These are phyloP conservation scores for Candida pseudoviswanathii DNA, from an alignment of 1,139 yeast genomes.

Conservation along the genomic window DNA sequence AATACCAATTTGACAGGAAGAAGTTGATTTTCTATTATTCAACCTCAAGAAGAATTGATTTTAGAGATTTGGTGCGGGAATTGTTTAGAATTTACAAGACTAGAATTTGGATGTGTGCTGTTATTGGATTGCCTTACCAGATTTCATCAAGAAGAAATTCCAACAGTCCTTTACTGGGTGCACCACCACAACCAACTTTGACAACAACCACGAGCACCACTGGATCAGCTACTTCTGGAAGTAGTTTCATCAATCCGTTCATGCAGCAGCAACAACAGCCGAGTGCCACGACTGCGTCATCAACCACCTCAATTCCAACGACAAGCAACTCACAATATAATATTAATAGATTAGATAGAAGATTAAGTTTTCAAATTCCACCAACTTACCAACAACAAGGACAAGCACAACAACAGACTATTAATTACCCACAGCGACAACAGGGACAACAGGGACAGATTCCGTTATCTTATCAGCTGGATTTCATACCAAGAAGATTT, in stretches of 20 bases:
- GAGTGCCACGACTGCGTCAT: constrained; percentile 10
- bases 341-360: constrained; percentile 11
- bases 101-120: constrained; percentile 97
- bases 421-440: constrained; percentile 7
- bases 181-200: background rate
- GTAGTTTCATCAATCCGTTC: constrained; percentile 12
- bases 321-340: constrained; percentile 4
- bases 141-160: constrained; percentile 14
- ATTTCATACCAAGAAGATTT: constrained; percentile 13
- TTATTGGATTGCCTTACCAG: constrained; percentile 39
- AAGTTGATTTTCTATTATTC: constrained; percentile 86
- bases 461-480: constrained; percentile 8
- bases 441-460: constrained; percentile 8
- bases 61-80: constrained; percentile 89
- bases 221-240: constrained; percentile 1
- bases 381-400: constrained; percentile 9
- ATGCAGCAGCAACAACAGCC: constrained; percentile 12
- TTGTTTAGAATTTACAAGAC: constrained; percentile 92
- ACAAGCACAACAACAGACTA: constrained; percentile 7
- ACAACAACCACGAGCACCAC: background rate
- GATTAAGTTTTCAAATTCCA: constrained; percentile 14
- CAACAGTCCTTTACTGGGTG: constrained; percentile 12
- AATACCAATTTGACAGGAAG: constrained; percentile 94
- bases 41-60: constrained; percentile 82
- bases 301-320: constrained; percentile 11